A percentile compares a stretch with the other conserved stretches of the same genome.
These are phyloP conservation scores for Paulownia fortunei DNA, from an alignment of 257 asterid genomes.

Conservation along the genomic window DNA sequence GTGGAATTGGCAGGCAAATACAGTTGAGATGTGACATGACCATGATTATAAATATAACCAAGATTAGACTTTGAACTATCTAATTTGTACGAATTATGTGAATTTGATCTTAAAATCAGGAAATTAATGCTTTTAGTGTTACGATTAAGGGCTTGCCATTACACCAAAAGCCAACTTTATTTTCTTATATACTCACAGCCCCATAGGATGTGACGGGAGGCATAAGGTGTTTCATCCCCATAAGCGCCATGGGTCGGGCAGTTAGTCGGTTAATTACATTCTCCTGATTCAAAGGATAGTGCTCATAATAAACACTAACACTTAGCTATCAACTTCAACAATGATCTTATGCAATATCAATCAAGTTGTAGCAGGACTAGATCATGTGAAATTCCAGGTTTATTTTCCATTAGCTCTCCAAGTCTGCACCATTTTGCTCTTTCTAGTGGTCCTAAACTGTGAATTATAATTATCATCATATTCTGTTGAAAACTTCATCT, in stretches of 20 bases:
- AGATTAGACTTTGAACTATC: background rate
- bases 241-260: background rate
- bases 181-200: too few relatives aligned
- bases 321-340: background rate
- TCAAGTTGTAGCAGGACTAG: background rate
- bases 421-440: background rate
- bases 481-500: background rate
- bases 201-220: background rate
- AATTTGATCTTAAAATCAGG: background rate
- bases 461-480: background rate
- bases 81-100: background rate
- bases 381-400: too few relatives aligned
- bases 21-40: background rate
- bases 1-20: background rate
- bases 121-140: background rate
- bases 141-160: too few relatives aligned
- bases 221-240: background rate
- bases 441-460: background rate
- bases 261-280: background rate
- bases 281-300: background rate
- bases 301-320: background rate
- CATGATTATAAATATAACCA: background rate
- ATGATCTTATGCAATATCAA: background rate
- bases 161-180: too few relatives aligned
- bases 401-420: too few relatives aligned